Base-by-base conservation (phyloP, 1,284 basidiomycete species). In the Psilocybe mexicana region DNA sequence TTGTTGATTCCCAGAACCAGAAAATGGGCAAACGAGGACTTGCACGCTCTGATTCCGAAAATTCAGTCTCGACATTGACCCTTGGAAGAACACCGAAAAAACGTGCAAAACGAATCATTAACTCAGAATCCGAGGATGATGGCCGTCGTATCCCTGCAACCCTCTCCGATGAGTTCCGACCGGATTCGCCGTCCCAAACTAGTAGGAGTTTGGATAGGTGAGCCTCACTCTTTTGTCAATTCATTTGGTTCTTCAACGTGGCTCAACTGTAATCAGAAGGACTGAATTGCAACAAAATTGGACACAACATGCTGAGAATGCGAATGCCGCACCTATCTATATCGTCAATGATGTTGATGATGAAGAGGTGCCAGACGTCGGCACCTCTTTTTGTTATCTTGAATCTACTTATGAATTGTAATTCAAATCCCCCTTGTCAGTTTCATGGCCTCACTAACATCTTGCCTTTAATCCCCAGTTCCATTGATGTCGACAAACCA, bases 351-450 rank as follows among this genome's bases (percentile, higher is more conserved):
- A 77, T 2, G 68, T 84, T 4, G 75, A 80, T 59, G 75, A 77
- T 5, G 79, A 85, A 36, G 71, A 75, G 12, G 61, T 80, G 1
- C 85, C 84, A 0, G 67, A 63, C 2, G 63, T 81, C 8, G 66
- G 74, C 1, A 62, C 69, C 0, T 66, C 64, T 18, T 87, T 87
- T 56, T 60, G 60, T 52, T 87, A 87, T 64, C 59, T 83, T 12
- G 85, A 87, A 63, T 70, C 69, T 35, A 72, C 73, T 8, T 87
- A 86, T 52, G 57, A 70, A 18, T 79, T 77, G 80, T 79, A 65
- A 14, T 11, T 40, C 38, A 40, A 33, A 6, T 33, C 51, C 81
- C 64, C 45, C 11, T 35, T 38, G 48, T 30, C 12, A 43, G 46
- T 35, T 35, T 45, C 14, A 30, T 10, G 3, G n/a, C 25, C 24